A percentile compares a stretch with the other conserved stretches of the same genome.
These are phyloP conservation scores for Tylopilus sp. DNA, from an alignment of 768 basidiomycete genomes.

Conservation along the genomic window DNA sequence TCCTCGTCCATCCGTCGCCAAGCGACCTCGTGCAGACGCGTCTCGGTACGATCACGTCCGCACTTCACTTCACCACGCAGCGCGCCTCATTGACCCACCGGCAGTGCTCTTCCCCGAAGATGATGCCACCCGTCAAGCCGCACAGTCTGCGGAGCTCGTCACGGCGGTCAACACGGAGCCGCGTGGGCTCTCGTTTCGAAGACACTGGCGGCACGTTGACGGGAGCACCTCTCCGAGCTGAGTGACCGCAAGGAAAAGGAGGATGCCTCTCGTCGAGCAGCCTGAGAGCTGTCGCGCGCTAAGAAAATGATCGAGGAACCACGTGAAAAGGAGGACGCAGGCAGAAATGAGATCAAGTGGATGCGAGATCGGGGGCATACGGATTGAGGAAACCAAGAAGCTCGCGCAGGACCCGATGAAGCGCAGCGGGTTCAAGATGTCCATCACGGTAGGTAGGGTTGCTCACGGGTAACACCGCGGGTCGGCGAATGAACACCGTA, in stretches of 20 bases:
- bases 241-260: conserved; percentile 85
- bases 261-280: conserved; percentile 72
- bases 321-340: too few relatives aligned
- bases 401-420: too few relatives aligned
- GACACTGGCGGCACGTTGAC: conserved; percentile 79
- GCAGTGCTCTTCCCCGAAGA: conserved; percentile 39
- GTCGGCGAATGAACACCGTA: background rate
- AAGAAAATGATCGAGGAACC: too few relatives aligned
- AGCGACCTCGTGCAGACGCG: conserved; percentile 74
- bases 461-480: background rate
- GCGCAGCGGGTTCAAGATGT: too few relatives aligned
- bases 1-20: conserved; percentile 68
- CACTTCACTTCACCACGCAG: conserved; percentile 69
- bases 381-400: too few relatives aligned
- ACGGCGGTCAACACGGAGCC: conserved; percentile 68
- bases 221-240: conserved; percentile 82
- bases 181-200: conserved; percentile 72
- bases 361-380: conserved; percentile 59
- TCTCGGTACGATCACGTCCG: conserved; percentile 69
- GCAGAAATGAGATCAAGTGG: conserved; percentile 72
- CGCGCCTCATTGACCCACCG: conserved; percentile 51
- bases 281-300: conserved; percentile 57
- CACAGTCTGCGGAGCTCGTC: conserved; percentile 58
- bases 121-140: conserved; percentile 42
- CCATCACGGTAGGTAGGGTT: background rate